Percentiles rank a stretch among this genome's conserved stretches.
Conservation (phyloP, 1,139 yeast genomes). For the Pichia sp. region DNA sequence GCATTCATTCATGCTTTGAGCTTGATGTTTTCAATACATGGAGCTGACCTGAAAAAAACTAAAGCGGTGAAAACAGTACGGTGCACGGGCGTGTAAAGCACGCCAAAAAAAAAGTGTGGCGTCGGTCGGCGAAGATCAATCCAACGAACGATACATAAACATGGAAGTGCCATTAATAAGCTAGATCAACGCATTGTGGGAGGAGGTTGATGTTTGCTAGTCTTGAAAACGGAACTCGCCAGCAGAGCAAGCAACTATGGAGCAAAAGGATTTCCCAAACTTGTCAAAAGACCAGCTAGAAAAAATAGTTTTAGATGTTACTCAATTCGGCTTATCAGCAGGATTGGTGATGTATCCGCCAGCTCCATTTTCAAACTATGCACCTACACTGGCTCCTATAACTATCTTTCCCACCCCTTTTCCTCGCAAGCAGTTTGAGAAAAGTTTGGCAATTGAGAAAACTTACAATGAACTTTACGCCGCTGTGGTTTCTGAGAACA, state of each 20-base stretch:
- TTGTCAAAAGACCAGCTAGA: constrained; percentile 12
- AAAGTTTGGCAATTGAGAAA: constrained; percentile 65
- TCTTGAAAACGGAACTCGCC: too few species aligned
- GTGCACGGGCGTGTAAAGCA: not conserved
- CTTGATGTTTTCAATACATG: not conserved
- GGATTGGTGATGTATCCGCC: constrained; percentile 80
- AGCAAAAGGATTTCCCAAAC: constrained; percentile 18
- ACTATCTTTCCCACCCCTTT: constrained; percentile 90
- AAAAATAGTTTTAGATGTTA: constrained; percentile 41
- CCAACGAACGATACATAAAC: too few species aligned
- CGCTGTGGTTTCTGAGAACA: constrained; percentile 48
- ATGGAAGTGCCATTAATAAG: too few species aligned
- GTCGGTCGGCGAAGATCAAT: not conserved
- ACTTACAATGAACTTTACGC: constrained; percentile 72
- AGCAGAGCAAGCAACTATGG: not conserved
- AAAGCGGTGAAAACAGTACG: not conserved
- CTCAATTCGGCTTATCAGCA: constrained; percentile 75
- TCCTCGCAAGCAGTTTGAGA: constrained; percentile 59
- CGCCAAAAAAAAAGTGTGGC: not conserved
- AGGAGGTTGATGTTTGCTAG: too few species aligned
- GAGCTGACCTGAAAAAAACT: not conserved
- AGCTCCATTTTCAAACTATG: constrained; percentile 37
- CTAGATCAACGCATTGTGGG: too few species aligned
- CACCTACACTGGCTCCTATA: constrained; percentile 73
- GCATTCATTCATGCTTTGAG: not conserved